Percentiles rank a stretch among this genome's conserved stretches.
These are phyloP conservation scores for Yarrowia galli DNA, from an alignment of 1,139 yeast genomes.

Conservation along the genomic window DNA sequence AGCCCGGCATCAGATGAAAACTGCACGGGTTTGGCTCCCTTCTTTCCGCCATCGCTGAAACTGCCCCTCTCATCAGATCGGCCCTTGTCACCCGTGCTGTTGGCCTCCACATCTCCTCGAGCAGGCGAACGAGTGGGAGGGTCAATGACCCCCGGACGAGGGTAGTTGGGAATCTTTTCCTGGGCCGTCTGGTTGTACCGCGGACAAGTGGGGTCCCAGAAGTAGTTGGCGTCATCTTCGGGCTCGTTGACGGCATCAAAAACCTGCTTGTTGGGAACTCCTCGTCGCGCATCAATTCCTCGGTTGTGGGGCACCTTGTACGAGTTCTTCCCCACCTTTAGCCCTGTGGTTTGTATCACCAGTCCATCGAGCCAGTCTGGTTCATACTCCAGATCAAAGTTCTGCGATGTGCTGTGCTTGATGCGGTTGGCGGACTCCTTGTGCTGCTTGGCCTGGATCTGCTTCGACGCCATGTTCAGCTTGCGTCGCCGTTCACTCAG, in stretches of 20 bases:
- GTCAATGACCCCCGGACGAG: slow-evolving; percentile 22
- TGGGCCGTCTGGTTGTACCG: slow-evolving; percentile 33
- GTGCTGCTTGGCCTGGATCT: slow-evolving; percentile 29
- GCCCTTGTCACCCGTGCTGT: background rate
- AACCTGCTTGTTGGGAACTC: slow-evolving; percentile 8
- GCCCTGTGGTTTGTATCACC: slow-evolving; percentile 30
- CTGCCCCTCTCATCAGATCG: too few species aligned
- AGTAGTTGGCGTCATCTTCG: slow-evolving; percentile 24
- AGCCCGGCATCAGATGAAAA: slow-evolving; percentile 8
- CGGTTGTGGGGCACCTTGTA: slow-evolving; percentile 31
- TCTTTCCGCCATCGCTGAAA: background rate
- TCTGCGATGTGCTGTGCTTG: slow-evolving; percentile 31
- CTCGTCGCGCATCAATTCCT: slow-evolving; percentile 25
- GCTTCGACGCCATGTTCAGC: slow-evolving; percentile 7
- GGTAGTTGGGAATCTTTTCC: slow-evolving; percentile 22
- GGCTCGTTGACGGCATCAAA: slow-evolving; percentile 9
- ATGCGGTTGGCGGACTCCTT: slow-evolving; percentile 19
- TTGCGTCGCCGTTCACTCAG: slow-evolving; percentile 21
- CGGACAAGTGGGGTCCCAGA: slow-evolving; percentile 32
- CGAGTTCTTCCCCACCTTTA: slow-evolving; percentile 15
- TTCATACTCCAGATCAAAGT: slow-evolving; percentile 29
- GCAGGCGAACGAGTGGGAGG: slow-evolving; percentile 31
- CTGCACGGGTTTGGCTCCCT: background rate
- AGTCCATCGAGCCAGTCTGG: slow-evolving; percentile 36
- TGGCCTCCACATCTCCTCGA: slow-evolving; percentile 18